Evolutionary conservation across 192 early-diverging fungal genomes (phyloP), one percentile per base, ranked within the genome.

Genomic region (Backusella mclennaniae): DNA sequence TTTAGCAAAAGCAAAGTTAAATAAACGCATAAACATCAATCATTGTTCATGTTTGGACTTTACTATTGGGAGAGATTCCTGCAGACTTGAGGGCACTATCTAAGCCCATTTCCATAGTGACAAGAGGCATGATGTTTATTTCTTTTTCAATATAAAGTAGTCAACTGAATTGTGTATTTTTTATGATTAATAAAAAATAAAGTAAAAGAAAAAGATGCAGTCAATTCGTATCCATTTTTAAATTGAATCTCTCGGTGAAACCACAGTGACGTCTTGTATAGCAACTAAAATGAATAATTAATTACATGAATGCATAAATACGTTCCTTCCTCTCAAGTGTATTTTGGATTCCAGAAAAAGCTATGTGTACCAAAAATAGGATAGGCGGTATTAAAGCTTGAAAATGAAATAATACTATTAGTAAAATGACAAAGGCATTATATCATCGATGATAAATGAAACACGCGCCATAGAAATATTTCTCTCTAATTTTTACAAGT

Each of bases 41-140:
- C 1, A 26, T 26, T 41, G 4, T 38, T 69, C 19, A 12, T 14
- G 0, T 39, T 35, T 15, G 69, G 6, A 39, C 8, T 19, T 67
- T 73, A 83, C 82, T 77, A 66, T 85, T 83, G 12, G 87, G 83
- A 68, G 84, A 83, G 36, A 88, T 76, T 12, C 80, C 82, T 15
- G 77, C 79, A 44, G 79, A 52, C 67, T 73, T 83, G 49, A 88
- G 59, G 31, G 83, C 76, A 19, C 68, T 15, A 35, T 74, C 69
- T 7, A 82, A 78, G 29, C 76, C 76, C 75, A 80, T 76, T 14
- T 76, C 70, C 35, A 76, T 67, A 70, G 83, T 86, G 17, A 84
- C 49, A 66, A 88, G 85, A 66, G 85, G 85, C 87, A 88, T 88
- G 12, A 35, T 84, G 69, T 17, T 19, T 33, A 75, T 42, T 14